These are phyloP conservation scores for Heracleum sosnowskyi DNA, from an alignment of 129 eudicot species.

Conservation along the genomic window DNA sequence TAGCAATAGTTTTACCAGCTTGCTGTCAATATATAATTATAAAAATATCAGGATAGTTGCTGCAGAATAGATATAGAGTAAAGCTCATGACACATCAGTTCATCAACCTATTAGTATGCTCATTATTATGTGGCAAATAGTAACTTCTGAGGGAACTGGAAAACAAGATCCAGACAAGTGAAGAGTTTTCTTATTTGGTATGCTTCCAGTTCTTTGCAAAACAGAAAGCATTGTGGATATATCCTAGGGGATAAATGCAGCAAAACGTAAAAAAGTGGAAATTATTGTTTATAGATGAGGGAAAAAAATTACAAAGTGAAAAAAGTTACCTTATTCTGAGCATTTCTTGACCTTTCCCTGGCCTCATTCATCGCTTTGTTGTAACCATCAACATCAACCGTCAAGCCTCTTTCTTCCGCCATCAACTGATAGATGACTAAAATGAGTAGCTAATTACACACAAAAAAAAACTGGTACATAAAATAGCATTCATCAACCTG, in stretches of 20 bases:
- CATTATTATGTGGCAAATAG: not conserved
- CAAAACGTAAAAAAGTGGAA: not conserved
- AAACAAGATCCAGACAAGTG: not conserved
- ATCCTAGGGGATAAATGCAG: not conserved
- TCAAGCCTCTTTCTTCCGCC: conserved; percentile 94
- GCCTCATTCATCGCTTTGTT: conserved; percentile 78
- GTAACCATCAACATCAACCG: conserved; percentile 79
- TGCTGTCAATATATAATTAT: conserved; percentile 37
- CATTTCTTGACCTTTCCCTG: conserved; percentile 95
- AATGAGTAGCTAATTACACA: not conserved
- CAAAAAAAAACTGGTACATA: not conserved
- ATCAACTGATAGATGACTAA: conserved; percentile 48
- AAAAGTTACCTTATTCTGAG: conserved; percentile 84
- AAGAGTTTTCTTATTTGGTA: not conserved
- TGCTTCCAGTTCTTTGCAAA: not conserved
- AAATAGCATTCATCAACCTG: conserved; percentile 46
- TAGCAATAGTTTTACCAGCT: conserved; percentile 58
- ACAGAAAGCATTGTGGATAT: not conserved
- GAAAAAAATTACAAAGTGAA: not conserved
- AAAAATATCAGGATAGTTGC: not conserved
- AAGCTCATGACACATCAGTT: not conserved
- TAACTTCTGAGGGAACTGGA: not conserved
- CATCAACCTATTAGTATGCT: not conserved
- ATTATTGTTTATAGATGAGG: not conserved
- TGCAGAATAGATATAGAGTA: not conserved